A percentile compares a stretch with the other conserved stretches of the same genome.
Conservation (phyloP, 2,329 filamentous ascomycete species). For the Colletotrichum navitas region DNA sequence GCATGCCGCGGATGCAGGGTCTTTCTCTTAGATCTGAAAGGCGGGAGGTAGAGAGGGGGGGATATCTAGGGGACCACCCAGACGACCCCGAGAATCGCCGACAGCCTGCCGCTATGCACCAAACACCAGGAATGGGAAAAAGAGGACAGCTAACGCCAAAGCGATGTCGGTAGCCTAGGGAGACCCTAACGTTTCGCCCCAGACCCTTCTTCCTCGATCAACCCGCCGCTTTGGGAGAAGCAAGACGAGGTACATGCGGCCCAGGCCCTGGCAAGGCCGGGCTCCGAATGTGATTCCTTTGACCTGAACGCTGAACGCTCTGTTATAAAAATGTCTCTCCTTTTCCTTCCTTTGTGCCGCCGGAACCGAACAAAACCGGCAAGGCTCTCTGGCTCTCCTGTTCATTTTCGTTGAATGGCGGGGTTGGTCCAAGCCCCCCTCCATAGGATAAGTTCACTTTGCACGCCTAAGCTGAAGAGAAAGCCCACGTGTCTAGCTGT, state of each 20-base stretch:
- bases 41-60: too few relatives aligned
- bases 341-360: not conserved
- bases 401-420: not conserved
- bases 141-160: not conserved
- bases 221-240: constrained; percentile 1
- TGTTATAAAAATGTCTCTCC: not conserved
- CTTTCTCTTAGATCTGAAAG: not conserved
- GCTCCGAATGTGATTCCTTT: not conserved
- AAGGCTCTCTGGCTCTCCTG: not conserved
- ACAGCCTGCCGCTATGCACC: not conserved
- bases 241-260: not conserved
- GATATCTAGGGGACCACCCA: not conserved
- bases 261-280: not conserved
- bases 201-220: not conserved
- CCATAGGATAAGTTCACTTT: not conserved
- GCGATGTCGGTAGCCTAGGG: not conserved
- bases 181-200: not conserved
- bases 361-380: not conserved
- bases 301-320: not conserved
- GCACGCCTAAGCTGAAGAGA: not conserved
- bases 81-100: not conserved
- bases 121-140: not conserved
- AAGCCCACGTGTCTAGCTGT: not conserved
- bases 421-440: not conserved
- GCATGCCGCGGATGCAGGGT: constrained; percentile 10